A percentile compares a stretch with the other conserved stretches of the same genome.
phyloP scores from a whole-genome alignment of 148 eudicot genomes.

The Persicaria tinctoria region DNA sequence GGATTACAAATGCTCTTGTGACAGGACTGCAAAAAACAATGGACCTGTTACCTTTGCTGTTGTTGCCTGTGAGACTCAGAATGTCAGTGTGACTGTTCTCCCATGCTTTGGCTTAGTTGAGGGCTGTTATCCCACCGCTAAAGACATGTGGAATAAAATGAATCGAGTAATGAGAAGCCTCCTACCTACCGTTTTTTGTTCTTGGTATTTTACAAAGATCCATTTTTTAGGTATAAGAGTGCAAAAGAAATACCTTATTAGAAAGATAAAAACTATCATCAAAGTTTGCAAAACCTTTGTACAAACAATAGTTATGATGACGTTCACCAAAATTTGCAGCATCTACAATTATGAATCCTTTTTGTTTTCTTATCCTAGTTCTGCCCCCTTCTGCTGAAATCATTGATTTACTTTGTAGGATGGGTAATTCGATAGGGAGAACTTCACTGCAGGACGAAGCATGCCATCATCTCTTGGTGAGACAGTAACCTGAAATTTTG shows the following conservation, averaged over 20 bases:
- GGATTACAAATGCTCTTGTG: background rate
- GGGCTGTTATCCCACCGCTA: conserved; percentile 73
- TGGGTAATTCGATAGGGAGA: conserved; percentile 84
- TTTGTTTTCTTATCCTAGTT: background rate
- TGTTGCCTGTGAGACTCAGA: conserved; percentile 96
- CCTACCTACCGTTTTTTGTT: background rate
- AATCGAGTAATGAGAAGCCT: conserved; percentile 42
- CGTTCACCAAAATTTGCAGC: background rate
- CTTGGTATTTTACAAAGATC: background rate
- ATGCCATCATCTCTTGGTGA: conserved; percentile 87
- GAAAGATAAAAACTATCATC: background rate
- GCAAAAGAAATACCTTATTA: background rate
- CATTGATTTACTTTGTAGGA: conserved; percentile 38
- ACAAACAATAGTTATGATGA: background rate
- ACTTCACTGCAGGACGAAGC: conserved; percentile 69
- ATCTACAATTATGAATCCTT: background rate
- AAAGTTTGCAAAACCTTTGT: background rate
- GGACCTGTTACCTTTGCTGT: conserved; percentile 93
- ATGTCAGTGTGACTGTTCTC: conserved; percentile 83
- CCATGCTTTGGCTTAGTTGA: conserved; percentile 84
- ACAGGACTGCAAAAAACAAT: conserved; percentile 80
- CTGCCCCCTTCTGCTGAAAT: background rate
- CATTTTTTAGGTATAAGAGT: background rate
- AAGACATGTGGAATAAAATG: conserved; percentile 91
- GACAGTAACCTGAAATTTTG: conserved; percentile 12